phyloP scores from a whole-genome alignment of 75 land plant species.

The Azolla pinnata region DNA sequence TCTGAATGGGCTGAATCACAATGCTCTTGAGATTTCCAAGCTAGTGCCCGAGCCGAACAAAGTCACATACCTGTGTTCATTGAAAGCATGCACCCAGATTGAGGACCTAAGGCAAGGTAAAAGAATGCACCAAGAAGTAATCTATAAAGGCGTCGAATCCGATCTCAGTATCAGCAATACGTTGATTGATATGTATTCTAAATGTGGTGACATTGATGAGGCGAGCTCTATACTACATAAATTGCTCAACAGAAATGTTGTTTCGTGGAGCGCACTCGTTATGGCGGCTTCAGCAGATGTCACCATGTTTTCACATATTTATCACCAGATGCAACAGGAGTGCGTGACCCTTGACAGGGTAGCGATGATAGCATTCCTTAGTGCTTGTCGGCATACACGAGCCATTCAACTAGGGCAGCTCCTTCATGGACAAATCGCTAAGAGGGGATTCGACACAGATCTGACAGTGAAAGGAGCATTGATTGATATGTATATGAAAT shows the following conservation, averaged over 20 bases:
- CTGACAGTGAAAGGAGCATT: not conserved
- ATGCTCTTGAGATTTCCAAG: not conserved
- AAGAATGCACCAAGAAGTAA: not conserved
- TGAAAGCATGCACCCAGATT: not conserved
- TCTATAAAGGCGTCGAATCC: not conserved
- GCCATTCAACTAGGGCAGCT: not conserved
- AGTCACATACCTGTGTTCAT: not conserved
- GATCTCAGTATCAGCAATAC: not conserved
- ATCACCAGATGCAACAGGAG: slow-evolving; percentile 1
- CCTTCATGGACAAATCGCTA: not conserved
- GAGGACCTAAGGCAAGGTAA: not conserved
- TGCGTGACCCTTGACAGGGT: not conserved
- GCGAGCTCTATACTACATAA: not conserved
- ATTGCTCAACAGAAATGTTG: not conserved
- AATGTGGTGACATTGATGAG: slow-evolving; percentile 6
- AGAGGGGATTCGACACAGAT: not conserved
- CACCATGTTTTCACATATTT: not conserved
- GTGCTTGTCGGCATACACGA: not conserved
- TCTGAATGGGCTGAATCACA: not conserved
- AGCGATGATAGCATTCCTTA: not conserved
- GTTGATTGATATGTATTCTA: not conserved
- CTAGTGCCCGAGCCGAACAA: not conserved
- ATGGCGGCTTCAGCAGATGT: not conserved
- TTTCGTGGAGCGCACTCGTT: slow-evolving; percentile 1
- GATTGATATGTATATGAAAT: slow-evolving; percentile 7